These are phyloP conservation scores for Bacterosira constricta DNA, from an alignment of 108 stramenopile species.

Conservation along the genomic window DNA sequence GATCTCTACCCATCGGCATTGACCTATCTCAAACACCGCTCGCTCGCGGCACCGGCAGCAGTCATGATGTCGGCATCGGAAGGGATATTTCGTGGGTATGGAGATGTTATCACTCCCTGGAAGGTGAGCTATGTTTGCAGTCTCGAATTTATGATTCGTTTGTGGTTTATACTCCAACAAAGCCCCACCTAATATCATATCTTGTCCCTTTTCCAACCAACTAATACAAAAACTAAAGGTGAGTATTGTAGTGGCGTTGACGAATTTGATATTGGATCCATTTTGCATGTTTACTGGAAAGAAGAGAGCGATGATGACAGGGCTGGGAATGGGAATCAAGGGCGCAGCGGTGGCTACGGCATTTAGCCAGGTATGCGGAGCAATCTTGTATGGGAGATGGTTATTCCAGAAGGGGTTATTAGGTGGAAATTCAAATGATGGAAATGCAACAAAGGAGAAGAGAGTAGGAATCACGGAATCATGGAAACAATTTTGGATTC, in stretches of 20 bases:
- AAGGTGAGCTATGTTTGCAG: constrained; percentile 42
- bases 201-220: too few species aligned
- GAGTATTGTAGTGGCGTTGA: too few species aligned
- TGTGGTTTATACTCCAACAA: too few species aligned
- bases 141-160: too few species aligned
- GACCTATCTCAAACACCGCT: constrained; percentile 51
- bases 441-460: neutral
- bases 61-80: constrained; percentile 58
- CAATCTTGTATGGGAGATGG: too few species aligned
- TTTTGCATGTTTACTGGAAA: too few species aligned
- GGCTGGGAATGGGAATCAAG: too few species aligned
- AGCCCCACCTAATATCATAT: too few species aligned
- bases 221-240: too few species aligned
- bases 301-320: too few species aligned
- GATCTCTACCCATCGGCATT: constrained; percentile 37
- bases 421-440: too few species aligned
- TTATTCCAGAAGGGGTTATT: constrained; percentile 33
- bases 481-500: neutral
- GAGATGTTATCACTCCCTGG: constrained; percentile 59
- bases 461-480: neutral
- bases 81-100: constrained; percentile 64
- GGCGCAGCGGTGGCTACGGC: constrained; percentile 71
- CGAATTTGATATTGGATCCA: too few species aligned
- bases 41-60: constrained; percentile 64
- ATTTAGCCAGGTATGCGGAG: constrained; percentile 47